These are phyloP conservation scores for Paraglomus occultum DNA, from an alignment of 192 early-diverging fungal genomes.

Conservation along the genomic window DNA sequence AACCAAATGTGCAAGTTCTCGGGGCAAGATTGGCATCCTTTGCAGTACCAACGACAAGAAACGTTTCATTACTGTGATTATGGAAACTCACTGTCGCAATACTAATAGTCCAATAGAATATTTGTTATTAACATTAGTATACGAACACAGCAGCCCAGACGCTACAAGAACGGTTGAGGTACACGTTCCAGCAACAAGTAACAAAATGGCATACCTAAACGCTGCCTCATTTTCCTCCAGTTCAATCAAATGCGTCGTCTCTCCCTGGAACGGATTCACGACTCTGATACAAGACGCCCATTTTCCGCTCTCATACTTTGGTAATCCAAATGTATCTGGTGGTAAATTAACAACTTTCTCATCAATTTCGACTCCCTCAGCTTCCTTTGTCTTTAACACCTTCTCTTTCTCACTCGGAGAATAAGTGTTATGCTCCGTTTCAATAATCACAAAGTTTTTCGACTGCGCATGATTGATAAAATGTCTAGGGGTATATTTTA, in stretches of 20 bases:
- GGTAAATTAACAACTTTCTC: constrained; percentile 57
- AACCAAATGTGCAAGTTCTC: constrained; percentile 64
- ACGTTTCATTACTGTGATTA: constrained; percentile 50
- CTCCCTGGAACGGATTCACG: constrained; percentile 71
- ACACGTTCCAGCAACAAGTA: too few relatives aligned
- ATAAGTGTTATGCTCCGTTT: constrained; percentile 79
- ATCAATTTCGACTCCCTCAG: constrained; percentile 54
- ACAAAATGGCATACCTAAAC: constrained; percentile 48
- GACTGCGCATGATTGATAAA: constrained; percentile 71
- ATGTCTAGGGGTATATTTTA: constrained; percentile 85
- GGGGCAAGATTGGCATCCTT: constrained; percentile 68
- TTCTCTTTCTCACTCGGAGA: constrained; percentile 63
- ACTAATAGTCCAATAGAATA: constrained; percentile 23
- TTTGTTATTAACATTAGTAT: background rate
- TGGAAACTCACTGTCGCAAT: constrained; percentile 65
- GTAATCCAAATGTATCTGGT: constrained; percentile 79
- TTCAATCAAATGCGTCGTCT: constrained; percentile 68
- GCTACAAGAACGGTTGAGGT: too few relatives aligned
- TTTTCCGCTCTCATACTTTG: constrained; percentile 62
- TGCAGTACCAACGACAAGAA: constrained; percentile 85
- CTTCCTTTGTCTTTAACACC: constrained; percentile 51
- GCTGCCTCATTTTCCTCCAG: constrained; percentile 85
- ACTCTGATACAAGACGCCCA: constrained; percentile 90
- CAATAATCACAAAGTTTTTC: constrained; percentile 85
- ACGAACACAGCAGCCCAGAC: too few relatives aligned